Evolutionary conservation across 2,329 filamentous ascomycete species (phyloP).

Genomic region (Ophiostoma sp.): DNA sequence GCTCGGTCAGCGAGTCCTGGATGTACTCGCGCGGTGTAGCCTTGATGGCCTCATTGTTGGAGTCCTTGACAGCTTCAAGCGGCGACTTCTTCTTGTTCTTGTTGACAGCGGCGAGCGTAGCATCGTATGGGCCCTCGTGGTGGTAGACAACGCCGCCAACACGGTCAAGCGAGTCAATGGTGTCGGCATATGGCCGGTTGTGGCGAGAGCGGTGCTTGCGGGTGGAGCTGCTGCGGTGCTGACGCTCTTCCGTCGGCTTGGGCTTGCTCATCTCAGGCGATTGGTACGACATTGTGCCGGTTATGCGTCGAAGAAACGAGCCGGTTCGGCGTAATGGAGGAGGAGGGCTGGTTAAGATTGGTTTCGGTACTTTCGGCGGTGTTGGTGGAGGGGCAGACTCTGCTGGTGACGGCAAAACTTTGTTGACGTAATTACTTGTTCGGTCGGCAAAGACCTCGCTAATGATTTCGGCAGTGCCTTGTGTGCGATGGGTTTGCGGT

Average conservation of each 20-base stretch:
- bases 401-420: background rate
- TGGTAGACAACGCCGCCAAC: conserved; percentile 67
- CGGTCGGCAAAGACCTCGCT: conserved; percentile 23
- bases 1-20: conserved; percentile 67
- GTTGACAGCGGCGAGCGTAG: conserved; percentile 74
- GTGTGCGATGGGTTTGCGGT: conserved; percentile 35
- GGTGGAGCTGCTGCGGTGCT: conserved; percentile 8
- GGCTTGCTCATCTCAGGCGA: background rate
- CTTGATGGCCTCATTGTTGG: conserved; percentile 73
- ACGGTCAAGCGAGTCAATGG: conserved; percentile 76
- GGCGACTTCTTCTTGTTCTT: conserved; percentile 63
- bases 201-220: conserved; percentile 58
- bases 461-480: conserved; percentile 32
- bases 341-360: background rate
- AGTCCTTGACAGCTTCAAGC: conserved; percentile 70
- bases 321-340: conserved; percentile 19
- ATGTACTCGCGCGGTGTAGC: conserved; percentile 81
- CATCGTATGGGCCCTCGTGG: conserved; percentile 88
- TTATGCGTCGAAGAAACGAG: background rate
- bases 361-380: background rate
- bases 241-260: background rate
- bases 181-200: conserved; percentile 68
- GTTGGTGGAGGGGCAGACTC: background rate
- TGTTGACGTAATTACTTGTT: conserved; percentile 18
- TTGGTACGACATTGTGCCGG: conserved; percentile 17